Evolutionary conservation across 257 asterid species (phyloP).

Genomic region (Scutellaria barbata): DNA sequence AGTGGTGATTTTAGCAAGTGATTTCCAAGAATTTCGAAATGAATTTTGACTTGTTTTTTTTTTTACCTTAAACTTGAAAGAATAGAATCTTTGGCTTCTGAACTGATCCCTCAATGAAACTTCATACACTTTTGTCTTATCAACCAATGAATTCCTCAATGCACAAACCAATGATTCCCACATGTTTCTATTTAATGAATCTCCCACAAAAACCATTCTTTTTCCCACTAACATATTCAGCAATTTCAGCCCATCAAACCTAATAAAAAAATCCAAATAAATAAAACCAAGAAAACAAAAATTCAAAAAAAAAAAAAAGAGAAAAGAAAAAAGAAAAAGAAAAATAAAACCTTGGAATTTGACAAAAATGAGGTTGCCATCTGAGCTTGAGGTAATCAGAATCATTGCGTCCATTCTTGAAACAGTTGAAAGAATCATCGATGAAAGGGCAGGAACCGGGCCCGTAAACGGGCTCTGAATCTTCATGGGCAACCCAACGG

Average conservation of each 20-base stretch:
- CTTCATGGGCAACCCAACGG: constrained; percentile 49
- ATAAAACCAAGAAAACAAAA: not conserved
- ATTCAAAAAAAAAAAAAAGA: not conserved
- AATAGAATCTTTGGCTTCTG: constrained; percentile 54
- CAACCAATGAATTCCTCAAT: constrained; percentile 44
- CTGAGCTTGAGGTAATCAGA: constrained; percentile 49
- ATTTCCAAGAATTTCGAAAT: not conserved
- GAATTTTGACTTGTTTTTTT: no score
- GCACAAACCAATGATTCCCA: constrained; percentile 73
- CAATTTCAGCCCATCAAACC: constrained; percentile 65
- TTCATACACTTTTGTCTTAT: constrained; percentile 49
- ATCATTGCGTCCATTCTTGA: constrained; percentile 69
- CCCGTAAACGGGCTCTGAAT: constrained; percentile 42
- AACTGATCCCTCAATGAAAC: constrained; percentile 50
- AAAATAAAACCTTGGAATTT: constrained; percentile 59
- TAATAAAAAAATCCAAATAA: constrained; percentile 5
- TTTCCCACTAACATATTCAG: constrained; percentile 58
- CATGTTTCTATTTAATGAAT: constrained; percentile 72
- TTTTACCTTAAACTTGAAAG: constrained; percentile 56
- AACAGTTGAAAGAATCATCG: constrained; percentile 61
- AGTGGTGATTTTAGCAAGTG: not conserved
- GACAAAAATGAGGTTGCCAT: constrained; percentile 61
- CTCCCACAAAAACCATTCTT: constrained; percentile 68
- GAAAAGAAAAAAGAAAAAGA: not conserved
- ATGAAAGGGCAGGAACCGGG: constrained; percentile 56